Base-by-base conservation (phyloP, 768 basidiomycete genomes). In the Lyophyllum shimeji region DNA sequence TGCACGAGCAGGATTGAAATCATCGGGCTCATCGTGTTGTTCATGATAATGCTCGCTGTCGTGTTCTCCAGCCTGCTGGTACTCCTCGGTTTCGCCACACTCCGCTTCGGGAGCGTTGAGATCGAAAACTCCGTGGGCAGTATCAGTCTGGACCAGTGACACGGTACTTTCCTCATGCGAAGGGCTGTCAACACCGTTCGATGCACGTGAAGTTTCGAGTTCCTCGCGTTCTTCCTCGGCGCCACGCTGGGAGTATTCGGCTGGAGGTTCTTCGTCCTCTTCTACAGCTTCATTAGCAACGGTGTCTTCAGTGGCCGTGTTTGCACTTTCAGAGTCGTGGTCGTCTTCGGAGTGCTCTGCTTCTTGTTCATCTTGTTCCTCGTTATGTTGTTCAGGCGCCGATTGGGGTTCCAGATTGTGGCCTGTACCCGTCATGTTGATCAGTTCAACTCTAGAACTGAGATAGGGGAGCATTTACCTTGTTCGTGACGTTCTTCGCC, bases 1-100 rank as follows among this genome's bases (percentile, higher is more conserved):
- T 24, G 25, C 6, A n/a, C 29, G 46, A 24, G 46, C 27, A 8
- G 23, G 4, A 7, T 23, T 23, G 17, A 29, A 25, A 23, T 29
- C 40, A 25, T 71, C 65, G 37, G 65, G 58, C 60, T 70, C 71
- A n/a, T 60, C 56, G 24, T 69, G 65, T 24, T 71, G 48, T 29
- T 53, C 52, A 29, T 46, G 37, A 31, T 17, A 37, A n/a, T 24
- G n/a, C 34, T 23, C 69, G 48, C 29, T 53, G 27, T 46, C 34
- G 40, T 20, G 43, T 18, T 20, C 17, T 25, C 48, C 44, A 8
- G 20, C 53, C n/a, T 33, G 12, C 4, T 34, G 11, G 3, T 24
- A 68, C 59, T 67, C 59, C 49, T 52, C 65, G 21, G 63, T 63
- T 62, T 68, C 63, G 33, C 34, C 52, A 34, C 27, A 18, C 4